Conservation (phyloP, 1,139 yeast species). For the Arxiozyma slooffiae region DNA sequence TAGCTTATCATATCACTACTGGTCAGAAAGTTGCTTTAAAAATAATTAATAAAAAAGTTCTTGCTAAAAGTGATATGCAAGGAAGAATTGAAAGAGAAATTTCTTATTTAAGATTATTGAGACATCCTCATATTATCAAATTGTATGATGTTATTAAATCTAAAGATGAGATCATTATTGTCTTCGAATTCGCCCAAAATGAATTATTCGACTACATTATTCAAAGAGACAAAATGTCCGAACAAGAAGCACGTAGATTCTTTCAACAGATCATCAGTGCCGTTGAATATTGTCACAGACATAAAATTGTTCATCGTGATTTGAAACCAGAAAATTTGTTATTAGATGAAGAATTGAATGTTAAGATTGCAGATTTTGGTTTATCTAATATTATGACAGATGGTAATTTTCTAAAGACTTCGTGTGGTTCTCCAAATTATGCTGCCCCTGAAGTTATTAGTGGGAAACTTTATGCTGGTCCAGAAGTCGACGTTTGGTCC, state of each 20-base stretch:
- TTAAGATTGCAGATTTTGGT: conserved; percentile 95
- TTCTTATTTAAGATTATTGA: conserved; percentile 71
- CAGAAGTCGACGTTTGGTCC: conserved; percentile 98
- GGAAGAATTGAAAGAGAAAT: conserved; percentile 94
- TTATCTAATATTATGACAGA: conserved; percentile 95
- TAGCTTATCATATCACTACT: conserved; percentile 87
- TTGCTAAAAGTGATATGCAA: conserved; percentile 95
- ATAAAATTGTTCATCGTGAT: conserved; percentile 94
- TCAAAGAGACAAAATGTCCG: conserved; percentile 90
- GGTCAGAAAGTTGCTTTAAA: conserved; percentile 92
- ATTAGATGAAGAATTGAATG: conserved; percentile 82
- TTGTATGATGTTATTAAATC: conserved; percentile 93
- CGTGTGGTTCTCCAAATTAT: conserved; percentile 95
- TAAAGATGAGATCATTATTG: conserved; percentile 95
- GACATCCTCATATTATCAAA: conserved; percentile 96
- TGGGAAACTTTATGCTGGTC: conserved; percentile 95
- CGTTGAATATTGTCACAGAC: conserved; percentile 95
- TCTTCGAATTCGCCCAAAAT: conserved; percentile 92
- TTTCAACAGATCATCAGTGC: conserved; percentile 98
- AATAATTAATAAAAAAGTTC: conserved; percentile 84
- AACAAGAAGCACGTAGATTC: conserved; percentile 85
- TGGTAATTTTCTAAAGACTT: conserved; percentile 89
- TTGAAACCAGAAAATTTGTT: conserved; percentile 89
- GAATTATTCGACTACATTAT: conserved; percentile 94
- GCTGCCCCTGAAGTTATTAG: conserved; percentile 98